Base-by-base conservation (phyloP, 2,329 filamentous ascomycete genomes). In the Fusarium ambrosium region DNA sequence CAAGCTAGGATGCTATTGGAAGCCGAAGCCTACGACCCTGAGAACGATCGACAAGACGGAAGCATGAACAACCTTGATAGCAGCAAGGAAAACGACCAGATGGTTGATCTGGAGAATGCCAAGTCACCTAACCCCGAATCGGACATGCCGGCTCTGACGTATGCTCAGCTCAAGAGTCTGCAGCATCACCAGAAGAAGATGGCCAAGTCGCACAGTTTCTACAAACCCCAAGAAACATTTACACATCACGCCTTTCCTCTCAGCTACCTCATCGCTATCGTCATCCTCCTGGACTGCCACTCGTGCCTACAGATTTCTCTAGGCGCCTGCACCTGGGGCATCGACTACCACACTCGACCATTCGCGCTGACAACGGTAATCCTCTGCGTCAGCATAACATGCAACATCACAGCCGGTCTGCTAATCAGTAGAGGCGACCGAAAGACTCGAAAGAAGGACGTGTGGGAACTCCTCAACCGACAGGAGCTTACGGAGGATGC, bases 141-240 rank as follows among this genome's bases (percentile, higher is more conserved):
- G n/a, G 86, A 89, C 36, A 85, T 88, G 41, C 90, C 90, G 0
- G 92, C 94, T 5, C 86, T 97, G 4, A 91, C 86, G 1, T 85
- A 85, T 6, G 84, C 88, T 69, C 93, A 97, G 80, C 92, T 95
- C 79, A 87, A 88, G 69, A 90, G 88, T 59, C 87, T 97, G 11
- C 87, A 92, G 61, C 92, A 97, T 80, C 94, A 97, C 79, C 93
- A 95, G 79, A 88, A 87, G 75, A 96, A 95, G 79, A 93, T 97
- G 79, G 89, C 92, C 79, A 94, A 93, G 76, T 95, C 92, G 0
- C 94, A 97, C 81, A 95, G 93, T 7, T 97, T 96, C 82, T 97
- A 97, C 86, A 95, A 95, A 78, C 94, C 94, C 0, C 93, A 97
- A 81, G 94, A 97, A 82, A 97, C 94, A 0, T 87, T 90, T 37